phyloP scores from a whole-genome alignment of 163 green algal genomes.

The Chloromonas sp. region DNA sequence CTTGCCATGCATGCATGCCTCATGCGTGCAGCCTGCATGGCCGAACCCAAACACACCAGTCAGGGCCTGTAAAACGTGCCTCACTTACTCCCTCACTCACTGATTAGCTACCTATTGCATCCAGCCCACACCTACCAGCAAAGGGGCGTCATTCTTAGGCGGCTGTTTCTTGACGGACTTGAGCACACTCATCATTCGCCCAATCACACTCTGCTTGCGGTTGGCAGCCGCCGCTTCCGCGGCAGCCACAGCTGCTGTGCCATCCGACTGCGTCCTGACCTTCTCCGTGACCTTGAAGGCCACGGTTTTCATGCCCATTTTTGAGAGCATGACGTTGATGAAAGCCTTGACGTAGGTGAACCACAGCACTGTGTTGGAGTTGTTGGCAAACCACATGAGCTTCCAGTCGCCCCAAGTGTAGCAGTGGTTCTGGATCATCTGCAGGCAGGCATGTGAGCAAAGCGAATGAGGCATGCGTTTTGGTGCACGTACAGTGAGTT shows the following conservation, averaged over 20 bases:
- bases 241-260: background rate
- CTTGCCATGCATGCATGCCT: too few relatives aligned
- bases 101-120: too few relatives aligned
- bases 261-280: background rate
- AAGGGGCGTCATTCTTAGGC: too few relatives aligned
- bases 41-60: too few relatives aligned
- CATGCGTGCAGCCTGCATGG: too few relatives aligned
- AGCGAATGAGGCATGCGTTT: too few relatives aligned
- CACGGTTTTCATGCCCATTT: conserved; percentile 25
- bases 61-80: too few relatives aligned
- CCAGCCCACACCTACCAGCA: too few relatives aligned
- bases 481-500: too few relatives aligned
- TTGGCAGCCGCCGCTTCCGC: background rate
- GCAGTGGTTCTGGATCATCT: conserved; percentile 19
- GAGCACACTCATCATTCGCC: background rate
- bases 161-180: too few relatives aligned
- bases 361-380: conserved; percentile 43
- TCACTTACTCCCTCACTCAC: too few relatives aligned
- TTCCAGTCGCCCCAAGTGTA: conserved; percentile 30
- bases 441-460: background rate
- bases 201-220: background rate
- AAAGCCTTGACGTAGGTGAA: conserved; percentile 47
- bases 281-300: conserved; percentile 43
- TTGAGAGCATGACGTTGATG: conserved; percentile 35
- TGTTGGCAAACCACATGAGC: conserved; percentile 41